Evolutionary conservation across 2,329 filamentous ascomycete species (phyloP), one percentile per base, ranked within the genome.

Genomic region (Cladosporium sp.): DNA sequence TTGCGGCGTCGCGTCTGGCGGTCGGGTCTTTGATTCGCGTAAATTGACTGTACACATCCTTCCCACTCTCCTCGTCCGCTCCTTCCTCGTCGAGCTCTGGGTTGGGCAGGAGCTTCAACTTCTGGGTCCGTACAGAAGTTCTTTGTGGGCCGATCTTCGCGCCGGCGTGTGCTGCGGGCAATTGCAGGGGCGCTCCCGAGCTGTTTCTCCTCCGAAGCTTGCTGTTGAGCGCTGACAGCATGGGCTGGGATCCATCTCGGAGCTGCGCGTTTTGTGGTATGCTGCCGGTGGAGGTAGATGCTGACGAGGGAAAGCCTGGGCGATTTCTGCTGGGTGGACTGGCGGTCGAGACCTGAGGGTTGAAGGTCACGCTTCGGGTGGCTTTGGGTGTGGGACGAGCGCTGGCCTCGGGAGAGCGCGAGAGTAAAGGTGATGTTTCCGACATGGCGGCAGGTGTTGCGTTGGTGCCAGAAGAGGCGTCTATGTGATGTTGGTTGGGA

Each of bases 21-120:
- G 86, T 96, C 1, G 92, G 91, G 64, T 99, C 93, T 69, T 97
- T 97, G 72, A 99, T 99, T 39, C 93, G 82, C 7, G 92, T 96
- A 68, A 96, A 97, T 68, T 99, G 93, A 20, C 91, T 92, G 72
- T 99, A 99, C 27, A 99, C 93, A 67, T 99, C 93, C 57, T 91
- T 79, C 8, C 91, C 90, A 63, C 89, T 93, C 70, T 96, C 92
- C 63, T 96, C 92, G 55, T 97, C 91, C 57, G 76, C 59, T 15
- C 77, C 83, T 38, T 91, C 88, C 20, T 88, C 86, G 30, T 81
- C 88, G 39, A 89, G 79, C 53, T 95, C 88, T 0, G 91, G 90
- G 64, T 93, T 93, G 1, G 93, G 93, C 13, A 99, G 75, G n/a
- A 99, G 80, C 73, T 99, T 99, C 54, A 99, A 79, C 73, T 99